Evolutionary conservation across 202 grass and related monocot genomes (phyloP).

Genomic region (Zizania palustris): DNA sequence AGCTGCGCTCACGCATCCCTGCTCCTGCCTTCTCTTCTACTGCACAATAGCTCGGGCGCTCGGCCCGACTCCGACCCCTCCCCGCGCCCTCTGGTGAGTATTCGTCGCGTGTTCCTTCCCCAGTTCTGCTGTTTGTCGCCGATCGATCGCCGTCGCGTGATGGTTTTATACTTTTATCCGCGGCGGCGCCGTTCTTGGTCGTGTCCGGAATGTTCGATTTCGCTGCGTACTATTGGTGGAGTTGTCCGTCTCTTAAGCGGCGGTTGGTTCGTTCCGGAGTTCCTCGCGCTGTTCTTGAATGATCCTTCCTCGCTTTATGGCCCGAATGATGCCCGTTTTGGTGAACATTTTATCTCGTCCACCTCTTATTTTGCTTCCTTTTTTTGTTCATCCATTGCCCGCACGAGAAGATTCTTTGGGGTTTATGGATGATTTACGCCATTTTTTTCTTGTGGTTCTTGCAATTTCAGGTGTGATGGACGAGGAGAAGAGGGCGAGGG

Average conservation of each 20-base stretch:
- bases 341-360: background rate
- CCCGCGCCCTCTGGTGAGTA: background rate
- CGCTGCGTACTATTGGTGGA: background rate
- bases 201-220: too few species aligned
- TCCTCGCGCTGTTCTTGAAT: too few species aligned
- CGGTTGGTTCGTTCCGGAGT: too few species aligned
- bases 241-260: background rate
- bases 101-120: background rate
- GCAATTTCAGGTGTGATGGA: conserved; percentile 45
- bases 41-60: too few species aligned
- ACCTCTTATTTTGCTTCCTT: background rate
- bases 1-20: too few species aligned
- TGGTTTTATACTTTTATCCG: background rate
- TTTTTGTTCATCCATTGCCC: background rate
- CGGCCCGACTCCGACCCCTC: background rate
- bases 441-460: background rate
- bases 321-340: background rate
- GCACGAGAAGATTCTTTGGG: background rate
- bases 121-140: background rate
- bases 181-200: too few species aligned
- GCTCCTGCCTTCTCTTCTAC: too few species aligned
- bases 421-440: conserved; percentile 22
- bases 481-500: conserved; percentile 40
- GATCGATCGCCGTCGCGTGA: too few species aligned
- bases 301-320: too few species aligned